Evolutionary conservation across 371 early-diverging fungal species (phyloP).

Genomic region (Saksenaea vasiformis): DNA sequence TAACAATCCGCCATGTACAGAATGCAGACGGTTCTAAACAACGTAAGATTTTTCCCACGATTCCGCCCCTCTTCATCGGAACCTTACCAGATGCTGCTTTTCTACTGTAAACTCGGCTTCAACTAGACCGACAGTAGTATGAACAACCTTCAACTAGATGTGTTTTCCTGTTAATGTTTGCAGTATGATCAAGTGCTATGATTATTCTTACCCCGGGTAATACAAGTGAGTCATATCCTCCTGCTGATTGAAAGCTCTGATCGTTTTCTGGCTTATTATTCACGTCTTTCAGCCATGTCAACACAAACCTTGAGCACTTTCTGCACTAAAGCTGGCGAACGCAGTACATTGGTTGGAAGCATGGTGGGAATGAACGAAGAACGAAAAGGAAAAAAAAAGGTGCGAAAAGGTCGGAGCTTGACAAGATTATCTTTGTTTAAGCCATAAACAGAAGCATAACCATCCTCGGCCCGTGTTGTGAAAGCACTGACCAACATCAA

Average conservation of each 20-base stretch:
- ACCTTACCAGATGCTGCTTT: conserved; percentile 54
- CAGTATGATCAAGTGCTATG: neutral
- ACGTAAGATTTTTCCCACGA: neutral
- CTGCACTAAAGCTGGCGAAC: conserved; percentile 21
- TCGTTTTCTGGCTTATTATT: neutral
- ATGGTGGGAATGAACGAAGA: neutral
- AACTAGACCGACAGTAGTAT: conserved; percentile 44
- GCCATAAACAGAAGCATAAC: too few relatives aligned
- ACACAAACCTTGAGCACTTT: conserved; percentile 20
- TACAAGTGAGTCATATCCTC: conserved; percentile 45
- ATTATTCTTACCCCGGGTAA: conserved; percentile 42
- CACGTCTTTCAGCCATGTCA: neutral
- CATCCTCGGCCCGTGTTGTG: too few relatives aligned
- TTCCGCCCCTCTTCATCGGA: neutral
- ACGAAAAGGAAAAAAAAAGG: neutral
- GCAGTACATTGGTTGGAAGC: conserved; percentile 16
- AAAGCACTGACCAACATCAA: too few relatives aligned
- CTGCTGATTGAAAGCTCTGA: conserved; percentile 41
- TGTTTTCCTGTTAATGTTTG: neutral
- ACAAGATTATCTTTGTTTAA: neutral
- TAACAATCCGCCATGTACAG: conserved; percentile 65
- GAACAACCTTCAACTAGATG: conserved; percentile 44
- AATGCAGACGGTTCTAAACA: conserved; percentile 55
- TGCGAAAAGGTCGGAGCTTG: neutral
- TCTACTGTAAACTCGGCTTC: conserved; percentile 54